Evolutionary conservation across 192 early-diverging fungal genomes (phyloP).

Genomic region (Mortierella hygrophila): DNA sequence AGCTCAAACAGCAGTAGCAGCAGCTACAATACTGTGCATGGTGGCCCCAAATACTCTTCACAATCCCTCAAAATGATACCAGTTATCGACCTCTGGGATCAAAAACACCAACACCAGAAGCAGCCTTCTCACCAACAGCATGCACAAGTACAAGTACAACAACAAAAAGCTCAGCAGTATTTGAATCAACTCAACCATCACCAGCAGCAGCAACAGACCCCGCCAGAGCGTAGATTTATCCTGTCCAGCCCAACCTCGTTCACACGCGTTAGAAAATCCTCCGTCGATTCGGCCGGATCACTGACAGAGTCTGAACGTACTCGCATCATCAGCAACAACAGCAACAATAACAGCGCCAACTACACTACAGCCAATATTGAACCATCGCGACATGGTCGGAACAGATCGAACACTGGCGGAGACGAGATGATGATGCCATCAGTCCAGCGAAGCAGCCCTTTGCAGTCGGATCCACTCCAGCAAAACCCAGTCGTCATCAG

Average conservation of each 20-base stretch:
- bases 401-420: background rate
- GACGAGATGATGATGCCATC: background rate
- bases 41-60: background rate
- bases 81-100: slow-evolving; percentile 3
- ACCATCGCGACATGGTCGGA: background rate
- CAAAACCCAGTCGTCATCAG: background rate
- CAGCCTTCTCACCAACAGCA: background rate
- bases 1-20: background rate
- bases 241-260: slow-evolving; percentile 21
- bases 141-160: background rate
- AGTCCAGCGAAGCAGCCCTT: background rate
- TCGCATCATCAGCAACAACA: background rate
- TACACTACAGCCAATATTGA: background rate
- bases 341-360: background rate
- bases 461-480: background rate
- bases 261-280: slow-evolving; percentile 14
- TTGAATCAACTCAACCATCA: background rate
- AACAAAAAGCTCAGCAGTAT: background rate
- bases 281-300: background rate
- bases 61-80: background rate
- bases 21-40: background rate
- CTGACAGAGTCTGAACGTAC: background rate
- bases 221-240: background rate
- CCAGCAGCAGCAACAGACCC: background rate
- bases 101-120: slow-evolving; percentile 12